Evolutionary conservation across 1,284 basidiomycete species (phyloP).

Genomic region (Cryptococcus hybrid): DNA sequence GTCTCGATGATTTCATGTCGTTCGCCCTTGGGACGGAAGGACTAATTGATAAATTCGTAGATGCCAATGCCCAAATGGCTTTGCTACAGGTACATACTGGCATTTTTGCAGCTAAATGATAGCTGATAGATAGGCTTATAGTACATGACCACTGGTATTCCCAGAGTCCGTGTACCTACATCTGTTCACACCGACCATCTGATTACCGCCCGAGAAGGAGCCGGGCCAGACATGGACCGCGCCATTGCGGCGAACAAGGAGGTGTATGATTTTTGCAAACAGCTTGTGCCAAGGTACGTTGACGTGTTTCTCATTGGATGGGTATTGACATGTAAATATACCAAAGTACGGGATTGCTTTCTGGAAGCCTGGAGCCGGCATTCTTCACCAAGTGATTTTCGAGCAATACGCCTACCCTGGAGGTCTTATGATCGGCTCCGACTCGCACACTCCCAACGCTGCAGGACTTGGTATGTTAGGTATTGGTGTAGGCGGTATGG

Average conservation of each 20-base stretch:
- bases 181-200: slow-evolving; percentile 95
- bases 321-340: no score
- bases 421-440: slow-evolving; percentile 99
- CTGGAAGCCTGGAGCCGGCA: slow-evolving; percentile 99
- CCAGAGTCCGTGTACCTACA: slow-evolving; percentile 66
- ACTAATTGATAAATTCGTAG: slow-evolving; percentile 34
- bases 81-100: slow-evolving; percentile 63
- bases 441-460: slow-evolving; percentile 99
- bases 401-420: slow-evolving; percentile 99
- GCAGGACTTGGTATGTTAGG: slow-evolving; percentile 99
- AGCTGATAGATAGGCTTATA: no score
- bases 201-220: slow-evolving; percentile 67
- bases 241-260: slow-evolving; percentile 90
- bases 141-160: no score
- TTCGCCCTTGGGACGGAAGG: no score
- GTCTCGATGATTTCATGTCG: no score
- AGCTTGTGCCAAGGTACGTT: slow-evolving; percentile 51
- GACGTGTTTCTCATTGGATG: no score
- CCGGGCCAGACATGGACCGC: slow-evolving; percentile 46
- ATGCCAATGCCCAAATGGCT: slow-evolving; percentile 94
- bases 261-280: slow-evolving; percentile 96
- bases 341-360: slow-evolving; percentile 67
- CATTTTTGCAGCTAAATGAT: no score
- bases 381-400: slow-evolving; percentile 95
- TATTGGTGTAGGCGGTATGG: slow-evolving; percentile 98